These are phyloP conservation scores for Plasmodium berghei DNA, from an alignment of 169 alveolate species.

Conservation along the genomic window DNA sequence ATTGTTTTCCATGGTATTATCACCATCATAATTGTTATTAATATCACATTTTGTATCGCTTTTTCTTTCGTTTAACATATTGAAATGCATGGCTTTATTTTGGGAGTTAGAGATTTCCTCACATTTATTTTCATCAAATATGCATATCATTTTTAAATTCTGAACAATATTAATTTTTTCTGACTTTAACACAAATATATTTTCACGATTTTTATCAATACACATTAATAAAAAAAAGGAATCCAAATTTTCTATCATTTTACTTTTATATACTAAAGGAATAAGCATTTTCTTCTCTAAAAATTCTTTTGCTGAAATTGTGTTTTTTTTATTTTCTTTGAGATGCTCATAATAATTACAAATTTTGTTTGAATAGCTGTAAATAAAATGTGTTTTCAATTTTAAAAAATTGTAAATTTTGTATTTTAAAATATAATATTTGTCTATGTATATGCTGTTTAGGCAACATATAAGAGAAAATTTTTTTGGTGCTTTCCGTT, in stretches of 20 bases:
- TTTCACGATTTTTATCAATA: conserved; percentile 35
- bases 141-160: conserved; percentile 52
- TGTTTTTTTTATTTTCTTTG: conserved; percentile 20
- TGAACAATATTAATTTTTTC: conserved; percentile 58
- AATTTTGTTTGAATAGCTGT: conserved; percentile 39
- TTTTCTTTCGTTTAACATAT: background rate
- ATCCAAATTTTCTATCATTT: conserved; percentile 36
- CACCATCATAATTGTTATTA: background rate
- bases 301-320: conserved; percentile 41
- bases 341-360: conserved; percentile 47
- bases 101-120: background rate
- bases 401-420: conserved; percentile 31
- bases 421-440: conserved; percentile 45
- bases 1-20: conserved; percentile 24
- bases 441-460: conserved; percentile 70
- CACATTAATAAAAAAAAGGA: conserved; percentile 70
- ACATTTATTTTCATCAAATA: conserved; percentile 38
- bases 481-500: conserved; percentile 1
- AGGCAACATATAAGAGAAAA: conserved; percentile 60
- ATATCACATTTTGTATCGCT: background rate
- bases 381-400: conserved; percentile 45
- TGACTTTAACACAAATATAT: conserved; percentile 53
- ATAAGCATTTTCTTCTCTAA: conserved; percentile 43
- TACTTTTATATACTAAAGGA: conserved; percentile 50
- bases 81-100: background rate